These are phyloP conservation scores for Prunella vulgaris DNA, from an alignment of 257 asterid genomes.

Conservation along the genomic window DNA sequence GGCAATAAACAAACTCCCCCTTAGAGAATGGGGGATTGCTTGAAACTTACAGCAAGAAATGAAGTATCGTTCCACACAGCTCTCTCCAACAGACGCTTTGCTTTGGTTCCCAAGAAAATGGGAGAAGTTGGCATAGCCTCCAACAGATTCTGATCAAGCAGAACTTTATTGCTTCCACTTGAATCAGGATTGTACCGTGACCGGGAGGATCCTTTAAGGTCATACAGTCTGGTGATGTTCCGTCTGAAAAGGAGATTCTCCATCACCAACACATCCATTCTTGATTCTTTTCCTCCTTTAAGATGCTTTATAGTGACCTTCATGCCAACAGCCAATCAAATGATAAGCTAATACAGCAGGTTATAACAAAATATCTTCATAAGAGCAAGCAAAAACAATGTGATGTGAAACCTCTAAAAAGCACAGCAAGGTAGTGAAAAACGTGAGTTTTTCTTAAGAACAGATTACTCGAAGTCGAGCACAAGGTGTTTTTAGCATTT, in stretches of 20 bases:
- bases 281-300: slow-evolving; percentile 71
- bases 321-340: slow-evolving; percentile 23
- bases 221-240: slow-evolving; percentile 59
- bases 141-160: slow-evolving; percentile 74
- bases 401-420: slow-evolving; percentile 3
- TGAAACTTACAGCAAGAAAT: slow-evolving; percentile 75
- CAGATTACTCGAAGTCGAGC: background rate
- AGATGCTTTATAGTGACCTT: slow-evolving; percentile 61
- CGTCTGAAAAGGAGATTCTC: slow-evolving; percentile 76
- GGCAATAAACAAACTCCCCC: no score
- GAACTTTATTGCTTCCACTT: slow-evolving; percentile 77
- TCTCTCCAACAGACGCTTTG: slow-evolving; percentile 67
- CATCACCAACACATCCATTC: slow-evolving; percentile 84
- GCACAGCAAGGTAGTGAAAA: background rate
- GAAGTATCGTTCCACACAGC: slow-evolving; percentile 88
- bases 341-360: slow-evolving; percentile 17
- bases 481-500: background rate
- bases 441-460: background rate
- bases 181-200: slow-evolving; percentile 79
- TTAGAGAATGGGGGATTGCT: background rate
- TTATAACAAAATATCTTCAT: background rate
- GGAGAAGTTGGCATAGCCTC: slow-evolving; percentile 89
- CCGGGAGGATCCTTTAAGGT: slow-evolving; percentile 81
- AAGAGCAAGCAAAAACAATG: background rate
- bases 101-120: slow-evolving; percentile 74